Evolutionary conservation across 495 filamentous ascomycete species (phyloP), one percentile per base, ranked within the genome.

Genomic region (Penicillium tannophilum): DNA sequence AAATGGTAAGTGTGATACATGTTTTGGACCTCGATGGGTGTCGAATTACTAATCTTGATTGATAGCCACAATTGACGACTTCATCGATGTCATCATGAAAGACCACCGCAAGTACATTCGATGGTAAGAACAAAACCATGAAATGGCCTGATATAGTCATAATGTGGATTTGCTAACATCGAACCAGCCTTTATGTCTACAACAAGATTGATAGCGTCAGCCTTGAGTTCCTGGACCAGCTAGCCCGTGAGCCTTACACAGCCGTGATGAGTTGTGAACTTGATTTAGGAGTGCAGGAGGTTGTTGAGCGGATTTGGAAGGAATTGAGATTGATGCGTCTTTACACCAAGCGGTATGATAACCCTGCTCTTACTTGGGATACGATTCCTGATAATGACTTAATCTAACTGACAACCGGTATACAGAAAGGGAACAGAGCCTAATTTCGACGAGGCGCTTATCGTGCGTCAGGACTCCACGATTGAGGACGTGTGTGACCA

Each of bases 21-120:
- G 20, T 43, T 48, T 16, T 9, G 0, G 19, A 49, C 2, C 20
- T 23, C 3, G 44, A 43, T 44, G 43, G 9, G 23, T 35, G 9
- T 5, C 4, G 17, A 24, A 33, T 60, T 19, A 69, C 44, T 50
- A 52, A 55, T 4, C 6, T 39, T 2, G 3, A 56, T 1, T 23
- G 20, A 4, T 54, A 89, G 90, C 90, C 24, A 97, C 93, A 14
- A 92, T 99, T 33, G 95, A 99, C 75, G 94, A 99, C 73, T 89
- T 99, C 71, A 98, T 99, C 70, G 95, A 99, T 72, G 92, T 98
- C 44, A 97, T 99, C 75, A 98, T 97, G 92, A 94, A 93, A 66
- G 91, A 96, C 68, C 93, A 99, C 79, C 83, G 95, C 64, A 98
- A 95, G 76, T 99, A 99, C 79, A 97, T 99, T 78, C 86, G 86